A percentile compares a stretch with the other conserved stretches of the same genome.
Evolutionary conservation across 2,329 filamentous ascomycete genomes (phyloP).

Genomic region (Thelonectria discophora): DNA sequence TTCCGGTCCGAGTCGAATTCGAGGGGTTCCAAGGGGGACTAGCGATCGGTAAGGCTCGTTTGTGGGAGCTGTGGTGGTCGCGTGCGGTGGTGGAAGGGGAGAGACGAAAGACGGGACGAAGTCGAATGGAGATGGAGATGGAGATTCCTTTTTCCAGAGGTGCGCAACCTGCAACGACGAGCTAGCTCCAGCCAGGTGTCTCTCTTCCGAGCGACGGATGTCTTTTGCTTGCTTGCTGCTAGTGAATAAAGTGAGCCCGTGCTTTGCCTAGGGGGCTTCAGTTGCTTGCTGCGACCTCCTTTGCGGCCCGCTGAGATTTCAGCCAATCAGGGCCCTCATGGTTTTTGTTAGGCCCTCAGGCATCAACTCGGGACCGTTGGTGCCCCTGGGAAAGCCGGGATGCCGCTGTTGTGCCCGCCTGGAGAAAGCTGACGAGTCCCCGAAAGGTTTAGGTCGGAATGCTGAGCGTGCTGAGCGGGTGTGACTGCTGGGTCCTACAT

Average conservation of each 20-base stretch:
- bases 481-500: constrained; percentile 2
- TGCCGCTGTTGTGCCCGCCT: not conserved
- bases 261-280: constrained; percentile 13
- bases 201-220: constrained; percentile 19
- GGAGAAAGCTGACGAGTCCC: not conserved
- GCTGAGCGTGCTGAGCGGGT: no score
- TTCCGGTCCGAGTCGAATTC: not conserved
- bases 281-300: constrained; percentile 22
- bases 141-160: constrained; percentile 25
- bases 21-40: not conserved
- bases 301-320: constrained; percentile 36
- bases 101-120: constrained; percentile 3
- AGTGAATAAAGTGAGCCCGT: not conserved
- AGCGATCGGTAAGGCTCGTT: no score
- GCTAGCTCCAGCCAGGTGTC: constrained; percentile 33
- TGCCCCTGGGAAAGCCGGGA: constrained; percentile 7
- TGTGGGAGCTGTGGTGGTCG: not conserved
- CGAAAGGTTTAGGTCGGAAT: not conserved
- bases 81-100: constrained; percentile 1
- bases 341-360: constrained; percentile 39
- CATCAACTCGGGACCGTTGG: constrained; percentile 36
- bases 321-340: constrained; percentile 41
- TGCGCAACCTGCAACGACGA: not conserved
- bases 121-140: constrained; percentile 18
- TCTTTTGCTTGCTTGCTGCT: not conserved